Percentiles rank a stretch among this genome's conserved stretches.
Evolutionary conservation across 352 stramenopile genomes (phyloP).

Genomic region (Phytophthora agathidicida): DNA sequence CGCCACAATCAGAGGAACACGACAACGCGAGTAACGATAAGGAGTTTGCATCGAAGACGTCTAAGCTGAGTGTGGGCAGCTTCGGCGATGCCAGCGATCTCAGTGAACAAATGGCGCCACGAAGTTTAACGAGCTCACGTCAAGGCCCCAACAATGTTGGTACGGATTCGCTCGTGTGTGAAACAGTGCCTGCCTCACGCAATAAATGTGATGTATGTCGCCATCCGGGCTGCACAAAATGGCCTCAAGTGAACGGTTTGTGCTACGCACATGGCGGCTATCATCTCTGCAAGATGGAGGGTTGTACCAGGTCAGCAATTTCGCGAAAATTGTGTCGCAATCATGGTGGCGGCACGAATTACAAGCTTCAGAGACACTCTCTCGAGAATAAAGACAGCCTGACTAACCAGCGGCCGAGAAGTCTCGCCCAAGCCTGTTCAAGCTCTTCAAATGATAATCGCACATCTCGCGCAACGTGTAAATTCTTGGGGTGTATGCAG

Average conservation of each 20-base stretch:
- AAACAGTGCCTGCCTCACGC: neutral
- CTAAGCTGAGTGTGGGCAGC: too few species aligned
- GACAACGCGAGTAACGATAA: too few species aligned
- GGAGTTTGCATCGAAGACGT: too few species aligned
- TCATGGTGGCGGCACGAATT: constrained; percentile 1
- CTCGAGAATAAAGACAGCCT: too few species aligned
- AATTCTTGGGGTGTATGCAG: constrained; percentile 2
- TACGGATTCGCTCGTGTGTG: neutral
- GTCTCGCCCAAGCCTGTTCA: neutral
- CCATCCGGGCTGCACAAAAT: constrained; percentile 3
- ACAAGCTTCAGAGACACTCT: too few species aligned
- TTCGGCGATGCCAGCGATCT: neutral
- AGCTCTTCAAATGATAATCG: neutral
- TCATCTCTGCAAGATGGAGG: constrained; percentile 6
- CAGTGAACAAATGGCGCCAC: too few species aligned
- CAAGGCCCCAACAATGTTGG: too few species aligned
- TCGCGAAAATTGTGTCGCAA: constrained; percentile 4
- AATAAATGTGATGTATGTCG: neutral
- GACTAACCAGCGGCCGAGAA: too few species aligned
- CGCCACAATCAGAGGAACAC: too few species aligned
- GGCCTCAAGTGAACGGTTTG: neutral
- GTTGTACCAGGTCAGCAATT: constrained; percentile 2
- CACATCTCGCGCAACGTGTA: neutral
- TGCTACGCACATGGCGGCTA: constrained; percentile 16
- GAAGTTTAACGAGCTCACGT: too few species aligned